Evolutionary conservation across 208 protist genomes (phyloP).

Genomic region (Trypanosoma grayi): DNA sequence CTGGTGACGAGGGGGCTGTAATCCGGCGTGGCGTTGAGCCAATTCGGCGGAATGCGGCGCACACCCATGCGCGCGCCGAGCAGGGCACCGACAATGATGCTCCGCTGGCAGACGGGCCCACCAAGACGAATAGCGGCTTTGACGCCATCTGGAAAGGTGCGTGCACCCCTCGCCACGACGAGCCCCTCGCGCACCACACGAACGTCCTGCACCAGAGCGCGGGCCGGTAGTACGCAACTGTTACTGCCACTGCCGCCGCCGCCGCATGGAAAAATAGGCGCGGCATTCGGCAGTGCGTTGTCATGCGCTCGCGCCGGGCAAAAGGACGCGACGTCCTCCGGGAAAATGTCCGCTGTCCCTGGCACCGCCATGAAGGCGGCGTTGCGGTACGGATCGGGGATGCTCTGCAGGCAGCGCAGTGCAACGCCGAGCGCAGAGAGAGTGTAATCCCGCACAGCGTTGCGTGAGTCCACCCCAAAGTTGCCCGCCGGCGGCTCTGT

Average conservation of each 20-base stretch:
- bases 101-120: slow-evolving; percentile 45
- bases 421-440: slow-evolving; percentile 48
- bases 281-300: neutral
- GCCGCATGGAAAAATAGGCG: neutral
- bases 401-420: slow-evolving; percentile 78
- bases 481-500: slow-evolving; percentile 23
- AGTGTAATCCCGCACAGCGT: slow-evolving; percentile 21
- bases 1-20: slow-evolving; percentile 58
- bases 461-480: neutral
- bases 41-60: slow-evolving; percentile 58
- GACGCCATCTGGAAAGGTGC: slow-evolving; percentile 57
- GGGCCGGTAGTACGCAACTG: slow-evolving; percentile 9
- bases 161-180: slow-evolving; percentile 40
- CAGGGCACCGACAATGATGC: slow-evolving; percentile 79
- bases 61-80: slow-evolving; percentile 68
- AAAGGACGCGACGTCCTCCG: slow-evolving; percentile 32
- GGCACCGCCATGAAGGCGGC: slow-evolving; percentile 58
- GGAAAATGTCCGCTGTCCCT: slow-evolving; percentile 46
- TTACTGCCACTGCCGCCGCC: neutral
- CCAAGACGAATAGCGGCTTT: slow-evolving; percentile 52
- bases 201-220: slow-evolving; percentile 32
- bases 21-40: slow-evolving; percentile 72
- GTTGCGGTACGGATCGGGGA: slow-evolving; percentile 69
- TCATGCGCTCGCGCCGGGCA: slow-evolving; percentile 1
- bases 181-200: slow-evolving; percentile 54